A percentile compares a stretch with the other conserved stretches of the same genome.
These are phyloP conservation scores for Xylariaceae sp. DNA, from an alignment of 2,329 filamentous ascomycete genomes.

Conservation along the genomic window DNA sequence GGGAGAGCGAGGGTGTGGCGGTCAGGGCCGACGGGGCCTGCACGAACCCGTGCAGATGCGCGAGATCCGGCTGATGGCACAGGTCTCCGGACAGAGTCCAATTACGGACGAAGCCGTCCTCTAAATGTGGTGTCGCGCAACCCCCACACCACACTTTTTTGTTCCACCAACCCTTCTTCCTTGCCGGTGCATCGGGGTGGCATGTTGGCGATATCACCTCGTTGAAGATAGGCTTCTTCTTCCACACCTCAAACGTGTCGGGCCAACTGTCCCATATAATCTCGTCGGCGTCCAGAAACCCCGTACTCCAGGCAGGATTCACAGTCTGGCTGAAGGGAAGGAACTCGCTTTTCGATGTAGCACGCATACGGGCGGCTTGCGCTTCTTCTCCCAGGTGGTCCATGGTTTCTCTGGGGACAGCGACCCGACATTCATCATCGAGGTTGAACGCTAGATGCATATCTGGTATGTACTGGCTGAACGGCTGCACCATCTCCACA, in stretches of 20 bases:
- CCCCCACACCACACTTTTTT: conserved; percentile 29
- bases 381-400: conserved; percentile 31
- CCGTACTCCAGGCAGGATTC: conserved; percentile 21
- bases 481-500: conserved; percentile 35
- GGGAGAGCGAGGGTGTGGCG: conserved; percentile 42
- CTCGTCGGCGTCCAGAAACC: conserved; percentile 18
- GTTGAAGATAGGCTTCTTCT: conserved; percentile 32
- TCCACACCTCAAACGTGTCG: conserved; percentile 23
- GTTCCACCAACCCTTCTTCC: conserved; percentile 36
- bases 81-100: conserved; percentile 39
- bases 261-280: conserved; percentile 22
- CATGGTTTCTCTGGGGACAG: conserved; percentile 39
- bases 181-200: conserved; percentile 41
- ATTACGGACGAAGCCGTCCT: conserved; percentile 38
- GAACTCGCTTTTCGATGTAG: conserved; percentile 22
- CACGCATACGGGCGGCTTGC: conserved; percentile 17
- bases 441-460: conserved; percentile 50
- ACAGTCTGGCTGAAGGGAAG: conserved; percentile 20
- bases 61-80: conserved; percentile 44
- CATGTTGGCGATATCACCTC: conserved; percentile 37
- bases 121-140: conserved; percentile 35
- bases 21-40: conserved; percentile 39
- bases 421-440: conserved; percentile 45
- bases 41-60: conserved; percentile 47
- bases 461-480: conserved; percentile 42